These are phyloP conservation scores for Coemansia sp. DNA, from an alignment of 192 early-diverging fungal genomes.

Conservation along the genomic window DNA sequence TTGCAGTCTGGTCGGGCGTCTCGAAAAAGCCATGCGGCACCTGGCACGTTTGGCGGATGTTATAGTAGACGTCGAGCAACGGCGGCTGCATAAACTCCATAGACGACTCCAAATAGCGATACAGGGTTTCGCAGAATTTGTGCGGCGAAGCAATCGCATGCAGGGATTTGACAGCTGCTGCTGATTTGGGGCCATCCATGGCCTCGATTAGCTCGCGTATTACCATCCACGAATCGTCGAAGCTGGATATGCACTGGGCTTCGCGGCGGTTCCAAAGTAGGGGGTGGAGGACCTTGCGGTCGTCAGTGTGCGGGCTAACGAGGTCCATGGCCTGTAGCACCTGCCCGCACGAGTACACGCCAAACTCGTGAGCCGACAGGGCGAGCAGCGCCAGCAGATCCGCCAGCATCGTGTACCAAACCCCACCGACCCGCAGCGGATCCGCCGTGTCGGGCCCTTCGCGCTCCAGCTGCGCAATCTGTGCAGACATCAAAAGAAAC, in stretches of 20 bases:
- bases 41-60: conserved; percentile 23
- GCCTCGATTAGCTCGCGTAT: conserved; percentile 13
- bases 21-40: conserved; percentile 41
- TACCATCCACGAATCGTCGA: conserved; percentile 18
- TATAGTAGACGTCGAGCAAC: conserved; percentile 29
- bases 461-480: conserved; percentile 24
- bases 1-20: conserved; percentile 10
- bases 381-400: conserved; percentile 34
- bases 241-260: neutral
- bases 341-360: conserved; percentile 12
- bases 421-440: conserved; percentile 12
- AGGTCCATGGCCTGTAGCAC: conserved; percentile 17
- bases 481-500: conserved; percentile 32
- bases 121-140: conserved; percentile 18
- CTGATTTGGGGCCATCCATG: conserved; percentile 4
- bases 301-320: conserved; percentile 9
- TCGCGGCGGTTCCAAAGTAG: conserved; percentile 18
- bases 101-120: conserved; percentile 15
- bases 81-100: conserved; percentile 28
- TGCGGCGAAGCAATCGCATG: conserved; percentile 17
- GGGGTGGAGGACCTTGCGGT: conserved; percentile 16
- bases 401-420: conserved; percentile 27
- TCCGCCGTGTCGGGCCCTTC: conserved; percentile 3
- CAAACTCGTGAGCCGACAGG: conserved; percentile 18
- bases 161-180: conserved; percentile 1